Base-by-base conservation (phyloP, 139 green algal species). In the Parachlorella kessleri region DNA sequence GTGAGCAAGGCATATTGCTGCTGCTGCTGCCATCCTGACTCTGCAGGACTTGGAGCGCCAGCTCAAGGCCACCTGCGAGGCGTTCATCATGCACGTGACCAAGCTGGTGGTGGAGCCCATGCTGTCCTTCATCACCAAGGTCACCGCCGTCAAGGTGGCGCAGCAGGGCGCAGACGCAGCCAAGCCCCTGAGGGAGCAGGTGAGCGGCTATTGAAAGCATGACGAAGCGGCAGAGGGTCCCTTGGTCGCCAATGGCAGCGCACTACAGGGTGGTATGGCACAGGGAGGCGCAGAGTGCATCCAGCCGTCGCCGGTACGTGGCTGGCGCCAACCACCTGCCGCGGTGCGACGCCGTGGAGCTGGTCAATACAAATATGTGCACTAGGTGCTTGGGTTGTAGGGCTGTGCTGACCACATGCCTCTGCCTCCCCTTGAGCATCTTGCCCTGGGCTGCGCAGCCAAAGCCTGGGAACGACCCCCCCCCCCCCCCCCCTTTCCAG, bases 81-180 rank as follows among this genome's bases (percentile, higher is more conserved):
- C 86, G 10, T 94, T 96, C 85, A 99, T 99, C 90, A 97, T 99
- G 94, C 87, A 87, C 3, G 77, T 93, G 28, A 99, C 95, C 40
- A 98, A 98, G 86, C 77, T 92, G 55, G 88, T 87, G 6, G 93
- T 99, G 40, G 96, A 99, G 81, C 95, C 95, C 2, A 87, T 98
- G 91, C 91, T 99, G 38, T 91, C 86, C 36, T 99, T 99, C 84
- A 90, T 97, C 81, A 97, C 92, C 68, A 97, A 97, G 83, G 86
- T 92, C 9, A 94, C 90, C 28, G 90, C 91, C 6, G 88, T 91
- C 33, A 79, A 86, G 33, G 82, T 94, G 63, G 83, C 90, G 10
- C 79, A 77, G 4, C 70, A 72, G 23, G 64, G 40, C 9, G 73
- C 53, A 5, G 67, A 67, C n/a, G 48, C 76, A 14, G 74, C 80